Evolutionary conservation across 2,329 filamentous ascomycete genomes (phyloP), one percentile per base, ranked within the genome.

Genomic region (Xylaria hypoxylon): DNA sequence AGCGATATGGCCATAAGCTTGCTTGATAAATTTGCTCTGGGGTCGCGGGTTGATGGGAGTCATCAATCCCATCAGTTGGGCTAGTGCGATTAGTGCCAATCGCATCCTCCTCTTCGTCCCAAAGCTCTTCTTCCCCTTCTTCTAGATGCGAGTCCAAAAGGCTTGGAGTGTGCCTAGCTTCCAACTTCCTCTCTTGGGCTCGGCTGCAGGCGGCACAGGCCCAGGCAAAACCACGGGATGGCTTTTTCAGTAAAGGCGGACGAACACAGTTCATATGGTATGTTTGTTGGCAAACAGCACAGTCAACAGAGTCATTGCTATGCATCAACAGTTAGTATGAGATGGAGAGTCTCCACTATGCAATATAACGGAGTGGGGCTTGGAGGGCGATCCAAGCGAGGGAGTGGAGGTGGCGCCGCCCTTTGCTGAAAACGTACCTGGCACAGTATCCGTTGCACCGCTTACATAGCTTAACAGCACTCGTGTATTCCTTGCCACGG

Each of bases 181-280:
- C 94, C 31, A 97, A 84, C 79, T 92, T 96, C 73, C 92, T 90
- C 80, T 98, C 96, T 77, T 97, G 94, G n/a, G 93, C 94, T 74
- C 95, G 90, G 79, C 94, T 97, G 80, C 96, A 99, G 65, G 95
- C 92, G 61, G 93, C 96, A 79, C 96, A 99, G 33, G 96, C 95
- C 96, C 96, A 99, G 4, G 94, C 96, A 80, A 99, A 99, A 44
- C 96, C 96, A 79, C 96, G 91, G 52, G 95, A 97, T 22, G 96
- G 96, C 80, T 99, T 99, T 80, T 97, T 99, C 59, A 94, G 86
- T 69, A 99, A 80, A 42, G 94, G 93, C 45, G 96, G 96, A 68
- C 92, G 91, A 63, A 99, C 96, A 79, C 96, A 99, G 75, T 94
- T 93, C 95, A 99, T 98, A 82, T 99, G 96, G 81, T 97, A 99